Evolutionary conservation across 306 rosid species (phyloP).

Genomic region (Ormosia semicastrata): DNA sequence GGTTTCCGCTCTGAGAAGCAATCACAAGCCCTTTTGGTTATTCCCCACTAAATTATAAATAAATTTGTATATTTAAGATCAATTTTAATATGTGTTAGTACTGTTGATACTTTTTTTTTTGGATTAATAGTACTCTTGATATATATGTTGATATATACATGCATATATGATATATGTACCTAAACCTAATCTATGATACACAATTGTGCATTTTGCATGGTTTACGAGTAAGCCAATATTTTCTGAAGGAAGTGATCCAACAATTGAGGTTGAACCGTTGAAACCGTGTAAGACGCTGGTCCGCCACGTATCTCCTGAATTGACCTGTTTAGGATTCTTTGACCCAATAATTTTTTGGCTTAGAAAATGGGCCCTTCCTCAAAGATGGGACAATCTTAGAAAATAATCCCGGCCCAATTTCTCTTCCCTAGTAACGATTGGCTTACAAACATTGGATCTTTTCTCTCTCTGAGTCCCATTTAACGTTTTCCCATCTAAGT

Average conservation of each 20-base stretch:
- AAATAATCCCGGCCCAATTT: background rate
- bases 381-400: background rate
- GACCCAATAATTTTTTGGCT: too few species aligned
- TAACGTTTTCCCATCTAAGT: background rate
- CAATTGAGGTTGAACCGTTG: background rate
- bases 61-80: background rate
- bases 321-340: too few species aligned
- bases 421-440: background rate
- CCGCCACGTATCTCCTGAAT: too few species aligned
- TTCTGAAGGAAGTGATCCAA: background rate
- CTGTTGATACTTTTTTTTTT: background rate
- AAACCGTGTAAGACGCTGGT: too few species aligned
- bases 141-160: background rate
- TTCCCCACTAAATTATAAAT: conserved; percentile 18
- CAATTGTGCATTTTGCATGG: background rate
- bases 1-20: conserved; percentile 69
- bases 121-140: too few species aligned
- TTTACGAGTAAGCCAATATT: background rate
- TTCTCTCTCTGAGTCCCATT: too few species aligned
- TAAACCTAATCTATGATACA: background rate
- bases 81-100: background rate
- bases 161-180: background rate
- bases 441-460: background rate
- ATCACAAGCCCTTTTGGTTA: conserved; percentile 62
- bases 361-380: too few species aligned